Conservation (phyloP, 164 flowering plant species). For the Sedum album region DNA sequence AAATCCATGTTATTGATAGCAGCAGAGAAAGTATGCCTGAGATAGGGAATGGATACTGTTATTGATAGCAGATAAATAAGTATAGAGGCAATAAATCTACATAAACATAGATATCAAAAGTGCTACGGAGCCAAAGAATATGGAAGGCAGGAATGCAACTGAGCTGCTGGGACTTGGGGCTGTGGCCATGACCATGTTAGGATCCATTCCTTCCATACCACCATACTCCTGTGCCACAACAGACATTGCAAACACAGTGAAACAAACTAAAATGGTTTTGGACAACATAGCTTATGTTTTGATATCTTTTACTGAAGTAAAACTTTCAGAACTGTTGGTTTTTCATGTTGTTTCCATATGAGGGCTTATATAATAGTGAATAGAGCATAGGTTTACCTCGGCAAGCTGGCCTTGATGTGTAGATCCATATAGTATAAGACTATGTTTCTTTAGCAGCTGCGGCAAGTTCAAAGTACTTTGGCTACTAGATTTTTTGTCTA, state of each 20-base stretch:
- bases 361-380: neutral
- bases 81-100: neutral
- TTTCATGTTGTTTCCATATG: neutral
- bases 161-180: conserved; percentile 3
- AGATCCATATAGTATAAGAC: neutral
- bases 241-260: neutral
- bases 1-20: too few relatives aligned
- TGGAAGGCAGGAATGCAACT: neutral
- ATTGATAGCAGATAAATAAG: too few relatives aligned
- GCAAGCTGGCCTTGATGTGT: neutral
- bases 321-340: neutral
- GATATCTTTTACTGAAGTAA: neutral
- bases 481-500: neutral
- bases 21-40: too few relatives aligned
- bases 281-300: neutral
- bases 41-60: too few relatives aligned
- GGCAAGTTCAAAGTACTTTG: neutral
- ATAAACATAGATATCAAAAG: neutral
- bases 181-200: conserved; percentile 1
- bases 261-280: neutral
- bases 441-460: neutral
- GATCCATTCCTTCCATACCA: neutral
- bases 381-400: neutral
- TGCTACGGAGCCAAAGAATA: neutral
- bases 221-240: conserved; percentile 5